Conservation (phyloP, 2,329 filamentous ascomycete genomes). For the Annulohypoxylon truncatum region DNA sequence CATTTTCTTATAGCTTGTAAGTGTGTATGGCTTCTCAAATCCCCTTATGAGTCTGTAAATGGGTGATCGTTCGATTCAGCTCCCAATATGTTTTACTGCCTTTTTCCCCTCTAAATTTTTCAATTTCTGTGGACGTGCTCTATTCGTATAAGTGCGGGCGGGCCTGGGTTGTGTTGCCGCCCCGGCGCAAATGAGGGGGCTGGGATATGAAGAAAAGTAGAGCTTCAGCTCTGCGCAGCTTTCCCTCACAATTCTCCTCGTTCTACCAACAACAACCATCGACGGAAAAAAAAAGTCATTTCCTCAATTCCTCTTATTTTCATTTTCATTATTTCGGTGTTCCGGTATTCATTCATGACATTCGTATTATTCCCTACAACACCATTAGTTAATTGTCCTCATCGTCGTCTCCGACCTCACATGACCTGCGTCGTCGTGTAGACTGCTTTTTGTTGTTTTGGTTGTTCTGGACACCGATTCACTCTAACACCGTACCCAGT, state of each 20-base stretch:
- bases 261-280: slow-evolving; percentile 26
- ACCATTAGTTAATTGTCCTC: slow-evolving; percentile 15
- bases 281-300: slow-evolving; percentile 9
- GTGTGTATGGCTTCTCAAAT: slow-evolving; percentile 18
- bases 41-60: slow-evolving; percentile 3
- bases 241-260: slow-evolving; percentile 21
- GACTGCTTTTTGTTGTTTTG: slow-evolving; percentile 20
- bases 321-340: slow-evolving; percentile 6
- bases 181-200: slow-evolving; percentile 42
- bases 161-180: slow-evolving; percentile 33
- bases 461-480: slow-evolving; percentile 27
- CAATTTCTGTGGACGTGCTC: slow-evolving; percentile 2
- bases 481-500: slow-evolving; percentile 19
- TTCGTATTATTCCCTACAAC: slow-evolving; percentile 21
- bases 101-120: not conserved
- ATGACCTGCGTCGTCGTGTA: slow-evolving; percentile 6
- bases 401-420: slow-evolving; percentile 1
- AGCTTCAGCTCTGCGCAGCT: slow-evolving; percentile 4
- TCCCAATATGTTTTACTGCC: not conserved
- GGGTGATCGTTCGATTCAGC: not conserved
- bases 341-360: slow-evolving; percentile 15
- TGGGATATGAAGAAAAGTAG: slow-evolving; percentile 27
- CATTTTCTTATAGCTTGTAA: slow-evolving; percentile 6
- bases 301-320: slow-evolving; percentile 8
- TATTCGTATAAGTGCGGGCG: slow-evolving; percentile 23